A percentile compares a stretch with the other conserved stretches of the same genome.
Evolutionary conservation across 257 asterid genomes (phyloP).

Genomic region (Solanum lycopersicoides): DNA sequence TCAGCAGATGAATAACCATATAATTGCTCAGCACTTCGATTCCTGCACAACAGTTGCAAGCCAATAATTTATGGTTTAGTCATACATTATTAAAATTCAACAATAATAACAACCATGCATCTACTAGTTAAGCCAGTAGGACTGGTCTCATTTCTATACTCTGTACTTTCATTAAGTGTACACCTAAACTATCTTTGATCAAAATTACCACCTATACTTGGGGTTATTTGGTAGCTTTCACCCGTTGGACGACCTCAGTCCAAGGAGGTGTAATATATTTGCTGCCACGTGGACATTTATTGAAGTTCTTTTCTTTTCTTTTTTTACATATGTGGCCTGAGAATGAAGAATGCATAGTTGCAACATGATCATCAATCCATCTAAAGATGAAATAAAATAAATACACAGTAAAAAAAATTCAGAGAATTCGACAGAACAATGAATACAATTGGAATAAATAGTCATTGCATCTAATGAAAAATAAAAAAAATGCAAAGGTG

Average conservation of each 20-base stretch:
- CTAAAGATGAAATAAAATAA: too few relatives aligned
- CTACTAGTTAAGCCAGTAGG: not conserved
- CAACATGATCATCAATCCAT: not conserved
- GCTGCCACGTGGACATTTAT: not conserved
- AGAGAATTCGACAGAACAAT: not conserved
- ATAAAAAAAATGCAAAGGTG: not conserved
- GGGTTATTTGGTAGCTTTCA: not conserved
- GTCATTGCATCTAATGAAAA: not conserved
- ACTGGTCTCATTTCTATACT: not conserved
- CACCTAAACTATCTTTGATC: not conserved
- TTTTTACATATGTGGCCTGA: not conserved
- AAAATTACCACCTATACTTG: not conserved
- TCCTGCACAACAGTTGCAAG: constrained; percentile 39
- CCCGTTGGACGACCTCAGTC: not conserved
- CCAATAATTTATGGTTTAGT: not conserved
- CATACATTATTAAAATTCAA: not conserved
- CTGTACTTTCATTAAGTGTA: not conserved
- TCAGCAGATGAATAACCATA: constrained; percentile 68
- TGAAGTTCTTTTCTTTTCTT: not conserved
- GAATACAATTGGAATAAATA: not conserved
- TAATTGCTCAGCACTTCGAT: constrained; percentile 59
- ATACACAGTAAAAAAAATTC: not conserved
- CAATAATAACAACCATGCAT: not conserved
- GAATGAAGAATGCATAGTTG: not conserved
- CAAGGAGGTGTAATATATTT: not conserved